A percentile compares a stretch with the other conserved stretches of the same genome.
These are phyloP conservation scores for Linanthus parryae DNA, from an alignment of 148 eudicot genomes.

Conservation along the genomic window DNA sequence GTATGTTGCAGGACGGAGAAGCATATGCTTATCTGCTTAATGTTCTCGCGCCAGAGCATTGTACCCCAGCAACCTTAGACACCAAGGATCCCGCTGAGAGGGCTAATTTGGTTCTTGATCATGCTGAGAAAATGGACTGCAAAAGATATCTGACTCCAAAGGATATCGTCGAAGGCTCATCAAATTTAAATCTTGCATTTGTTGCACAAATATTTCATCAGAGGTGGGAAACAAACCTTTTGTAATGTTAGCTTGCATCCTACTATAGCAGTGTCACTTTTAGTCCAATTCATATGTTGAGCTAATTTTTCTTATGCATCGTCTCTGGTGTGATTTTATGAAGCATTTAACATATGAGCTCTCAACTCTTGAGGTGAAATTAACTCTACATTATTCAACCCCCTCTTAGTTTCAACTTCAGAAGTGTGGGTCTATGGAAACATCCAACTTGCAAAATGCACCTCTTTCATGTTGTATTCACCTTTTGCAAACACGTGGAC, in stretches of 20 bases:
- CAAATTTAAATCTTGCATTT: slow-evolving; percentile 91
- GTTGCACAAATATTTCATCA: slow-evolving; percentile 90
- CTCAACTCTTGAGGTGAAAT: too few species aligned
- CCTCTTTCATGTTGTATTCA: not conserved
- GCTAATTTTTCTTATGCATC: not conserved
- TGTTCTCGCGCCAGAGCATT: slow-evolving; percentile 95
- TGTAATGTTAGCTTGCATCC: not conserved
- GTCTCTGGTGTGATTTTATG: not conserved
- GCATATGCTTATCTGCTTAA: slow-evolving; percentile 95
- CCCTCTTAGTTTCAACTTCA: too few species aligned
- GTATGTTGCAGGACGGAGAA: slow-evolving; percentile 77
- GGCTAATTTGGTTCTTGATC: slow-evolving; percentile 86
- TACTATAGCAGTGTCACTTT: not conserved
- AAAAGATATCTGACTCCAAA: slow-evolving; percentile 72
- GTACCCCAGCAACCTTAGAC: slow-evolving; percentile 77
- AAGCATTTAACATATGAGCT: too few species aligned
- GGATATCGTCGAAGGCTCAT: slow-evolving; percentile 82
- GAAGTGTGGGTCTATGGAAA: too few species aligned
- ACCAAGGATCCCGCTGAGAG: slow-evolving; percentile 63
- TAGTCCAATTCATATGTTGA: too few species aligned
- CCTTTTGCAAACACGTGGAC: not conserved
- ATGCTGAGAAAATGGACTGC: slow-evolving; percentile 97
- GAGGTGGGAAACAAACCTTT: slow-evolving; percentile 39
- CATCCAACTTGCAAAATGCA: too few species aligned
- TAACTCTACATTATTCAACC: too few species aligned